A percentile compares a stretch with the other conserved stretches of the same genome.
These are phyloP conservation scores for Cucumis cinereus DNA, from an alignment of 306 rosid species.

Conservation along the genomic window DNA sequence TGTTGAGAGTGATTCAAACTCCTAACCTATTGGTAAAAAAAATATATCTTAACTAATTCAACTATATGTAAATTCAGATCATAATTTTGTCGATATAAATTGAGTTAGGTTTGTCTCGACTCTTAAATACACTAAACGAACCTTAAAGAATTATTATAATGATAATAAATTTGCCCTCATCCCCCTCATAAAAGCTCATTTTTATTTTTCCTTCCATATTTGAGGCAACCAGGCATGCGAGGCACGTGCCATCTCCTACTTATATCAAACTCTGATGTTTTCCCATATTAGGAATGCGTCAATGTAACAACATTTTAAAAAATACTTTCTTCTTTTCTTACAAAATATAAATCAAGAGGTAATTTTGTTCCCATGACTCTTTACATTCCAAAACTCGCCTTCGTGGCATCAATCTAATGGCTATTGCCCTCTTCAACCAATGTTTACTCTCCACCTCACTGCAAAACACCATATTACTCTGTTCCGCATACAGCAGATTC, in stretches of 20 bases:
- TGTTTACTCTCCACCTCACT: background rate
- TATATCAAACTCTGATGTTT: background rate
- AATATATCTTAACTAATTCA: too few species aligned
- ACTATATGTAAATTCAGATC: too few species aligned
- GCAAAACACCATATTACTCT: background rate
- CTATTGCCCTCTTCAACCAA: background rate
- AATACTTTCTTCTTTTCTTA: background rate
- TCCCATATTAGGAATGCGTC: background rate
- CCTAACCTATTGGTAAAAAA: too few species aligned
- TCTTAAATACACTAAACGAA: too few species aligned
- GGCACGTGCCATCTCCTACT: slow-evolving; percentile 9
- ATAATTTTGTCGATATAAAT: too few species aligned
- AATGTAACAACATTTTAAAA: background rate
- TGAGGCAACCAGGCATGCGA: background rate
- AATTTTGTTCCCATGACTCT: background rate
- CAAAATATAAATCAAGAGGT: background rate
- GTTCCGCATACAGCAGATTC: background rate
- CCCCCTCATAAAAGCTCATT: too few species aligned
- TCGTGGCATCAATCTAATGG: background rate
- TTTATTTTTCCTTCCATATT: background rate
- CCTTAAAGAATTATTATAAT: too few species aligned
- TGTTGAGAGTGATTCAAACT: too few species aligned
- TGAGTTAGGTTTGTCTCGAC: too few species aligned
- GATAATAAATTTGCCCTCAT: too few species aligned
- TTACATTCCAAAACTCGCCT: background rate